phyloP scores from a whole-genome alignment of 148 eudicot species.

The Fagopyrum tataricum region DNA sequence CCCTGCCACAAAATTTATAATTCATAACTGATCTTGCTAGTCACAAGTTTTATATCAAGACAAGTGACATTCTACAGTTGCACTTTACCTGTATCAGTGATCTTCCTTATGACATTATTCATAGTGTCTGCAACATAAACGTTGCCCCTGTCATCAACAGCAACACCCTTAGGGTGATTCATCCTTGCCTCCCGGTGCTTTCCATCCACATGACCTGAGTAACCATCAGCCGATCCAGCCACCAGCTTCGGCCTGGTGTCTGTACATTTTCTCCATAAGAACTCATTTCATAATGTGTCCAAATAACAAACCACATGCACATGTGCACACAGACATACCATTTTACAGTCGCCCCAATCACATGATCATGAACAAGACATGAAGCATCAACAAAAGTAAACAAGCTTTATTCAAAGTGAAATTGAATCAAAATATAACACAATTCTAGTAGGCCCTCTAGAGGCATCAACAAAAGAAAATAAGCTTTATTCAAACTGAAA shows the following conservation, averaged over 20 bases:
- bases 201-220: slow-evolving; percentile 92
- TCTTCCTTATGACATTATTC: slow-evolving; percentile 91
- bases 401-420: too few relatives aligned
- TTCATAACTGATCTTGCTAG: too few relatives aligned
- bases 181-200: slow-evolving; percentile 74
- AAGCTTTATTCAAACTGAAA: too few relatives aligned
- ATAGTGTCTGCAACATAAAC: slow-evolving; percentile 87
- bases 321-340: slow-evolving; percentile 15
- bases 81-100: slow-evolving; percentile 69
- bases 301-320: slow-evolving; percentile 16
- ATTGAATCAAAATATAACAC: too few relatives aligned
- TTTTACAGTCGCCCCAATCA: background rate
- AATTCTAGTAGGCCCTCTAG: too few relatives aligned
- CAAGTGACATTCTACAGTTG: background rate
- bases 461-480: background rate
- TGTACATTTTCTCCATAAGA: slow-evolving; percentile 26
- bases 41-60: background rate
- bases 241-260: slow-evolving; percentile 87
- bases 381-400: background rate
- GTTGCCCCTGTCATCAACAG: slow-evolving; percentile 92
- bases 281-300: slow-evolving; percentile 15
- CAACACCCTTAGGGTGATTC: slow-evolving; percentile 86
- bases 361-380: background rate
- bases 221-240: slow-evolving; percentile 94
- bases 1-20: slow-evolving; percentile 27